phyloP scores from a whole-genome alignment of 2,329 filamentous ascomycete genomes.

The Nemania sp. region DNA sequence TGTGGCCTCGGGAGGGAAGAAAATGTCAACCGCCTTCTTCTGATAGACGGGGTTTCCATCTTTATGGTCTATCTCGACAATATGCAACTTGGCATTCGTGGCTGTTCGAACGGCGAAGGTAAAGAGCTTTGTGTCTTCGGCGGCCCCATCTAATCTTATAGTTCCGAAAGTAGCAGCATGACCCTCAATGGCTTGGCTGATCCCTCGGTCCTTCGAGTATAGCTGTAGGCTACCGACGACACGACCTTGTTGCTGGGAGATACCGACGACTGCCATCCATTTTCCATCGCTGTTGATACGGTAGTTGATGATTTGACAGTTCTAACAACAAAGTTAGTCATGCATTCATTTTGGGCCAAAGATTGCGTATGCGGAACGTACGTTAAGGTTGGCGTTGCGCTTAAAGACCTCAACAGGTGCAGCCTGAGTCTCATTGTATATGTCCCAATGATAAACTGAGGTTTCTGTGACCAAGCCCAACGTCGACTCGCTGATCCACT shows the following conservation, averaged over 20 bases:
- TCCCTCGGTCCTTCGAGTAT: slow-evolving; percentile 92
- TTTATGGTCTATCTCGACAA: slow-evolving; percentile 95
- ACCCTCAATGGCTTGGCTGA: slow-evolving; percentile 97
- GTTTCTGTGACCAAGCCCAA: slow-evolving; percentile 90
- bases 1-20: slow-evolving; percentile 92
- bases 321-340: slow-evolving; percentile 54
- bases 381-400: slow-evolving; percentile 84
- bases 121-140: slow-evolving; percentile 92
- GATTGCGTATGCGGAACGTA: slow-evolving; percentile 53
- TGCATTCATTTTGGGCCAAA: slow-evolving; percentile 20
- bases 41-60: slow-evolving; percentile 85
- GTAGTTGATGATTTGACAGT: slow-evolving; percentile 99
- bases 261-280: slow-evolving; percentile 98
- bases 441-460: slow-evolving; percentile 96
- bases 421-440: slow-evolving; percentile 81
- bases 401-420: slow-evolving; percentile 91
- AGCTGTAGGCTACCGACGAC: slow-evolving; percentile 97
- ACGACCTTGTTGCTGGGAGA: slow-evolving; percentile 88
- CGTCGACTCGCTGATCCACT: slow-evolving; percentile 92
- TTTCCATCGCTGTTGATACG: slow-evolving; percentile 93
- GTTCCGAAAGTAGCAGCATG: slow-evolving; percentile 95
- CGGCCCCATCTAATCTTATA: slow-evolving; percentile 83
- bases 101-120: slow-evolving; percentile 92
- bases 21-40: slow-evolving; percentile 97
- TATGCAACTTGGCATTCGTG: slow-evolving; percentile 90